These are phyloP conservation scores for Tulasnella calospora DNA, from an alignment of 768 basidiomycete genomes.

Conservation along the genomic window DNA sequence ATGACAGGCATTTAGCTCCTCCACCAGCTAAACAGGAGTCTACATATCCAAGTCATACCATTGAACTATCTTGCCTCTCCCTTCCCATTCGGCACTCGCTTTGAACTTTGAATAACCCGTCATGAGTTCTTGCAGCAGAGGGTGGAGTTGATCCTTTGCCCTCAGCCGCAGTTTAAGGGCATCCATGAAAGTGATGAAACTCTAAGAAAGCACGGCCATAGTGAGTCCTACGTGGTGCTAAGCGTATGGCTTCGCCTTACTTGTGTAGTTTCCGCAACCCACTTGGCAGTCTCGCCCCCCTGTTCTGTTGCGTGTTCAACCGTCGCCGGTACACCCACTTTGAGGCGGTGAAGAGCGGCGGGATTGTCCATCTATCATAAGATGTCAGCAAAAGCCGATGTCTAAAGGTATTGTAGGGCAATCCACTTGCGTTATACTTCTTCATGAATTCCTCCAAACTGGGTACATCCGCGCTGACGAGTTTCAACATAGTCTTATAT, in stretches of 20 bases:
- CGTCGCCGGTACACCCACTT: conserved; percentile 92
- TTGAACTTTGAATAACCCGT: conserved; percentile 92
- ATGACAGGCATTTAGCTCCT: neutral
- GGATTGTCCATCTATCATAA: conserved; percentile 79
- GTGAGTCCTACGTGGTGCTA: neutral
- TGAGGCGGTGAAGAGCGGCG: conserved; percentile 82
- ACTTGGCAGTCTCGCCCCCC: conserved; percentile 89
- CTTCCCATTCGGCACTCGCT: conserved; percentile 94
- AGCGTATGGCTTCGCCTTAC: conserved; percentile 43
- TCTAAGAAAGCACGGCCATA: conserved; percentile 44
- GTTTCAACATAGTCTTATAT: conserved; percentile 94
- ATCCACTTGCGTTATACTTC: conserved; percentile 62
- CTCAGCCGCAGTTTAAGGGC: conserved; percentile 85
- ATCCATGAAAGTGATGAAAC: conserved; percentile 99
- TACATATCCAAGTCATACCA: conserved; percentile 53
- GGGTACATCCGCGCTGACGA: conserved; percentile 84
- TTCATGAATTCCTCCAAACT: conserved; percentile 88
- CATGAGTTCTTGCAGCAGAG: conserved; percentile 91
- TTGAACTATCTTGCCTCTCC: conserved; percentile 83
- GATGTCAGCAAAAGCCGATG: neutral
- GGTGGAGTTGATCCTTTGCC: conserved; percentile 97
- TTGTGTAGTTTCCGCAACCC: conserved; percentile 97
- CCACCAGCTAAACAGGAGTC: neutral
- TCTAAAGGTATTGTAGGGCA: neutral
- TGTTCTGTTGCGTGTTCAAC: conserved; percentile 93